These are phyloP conservation scores for Amoeboaphelidium protococcarum DNA, from an alignment of 371 early-diverging fungal species.

Conservation along the genomic window DNA sequence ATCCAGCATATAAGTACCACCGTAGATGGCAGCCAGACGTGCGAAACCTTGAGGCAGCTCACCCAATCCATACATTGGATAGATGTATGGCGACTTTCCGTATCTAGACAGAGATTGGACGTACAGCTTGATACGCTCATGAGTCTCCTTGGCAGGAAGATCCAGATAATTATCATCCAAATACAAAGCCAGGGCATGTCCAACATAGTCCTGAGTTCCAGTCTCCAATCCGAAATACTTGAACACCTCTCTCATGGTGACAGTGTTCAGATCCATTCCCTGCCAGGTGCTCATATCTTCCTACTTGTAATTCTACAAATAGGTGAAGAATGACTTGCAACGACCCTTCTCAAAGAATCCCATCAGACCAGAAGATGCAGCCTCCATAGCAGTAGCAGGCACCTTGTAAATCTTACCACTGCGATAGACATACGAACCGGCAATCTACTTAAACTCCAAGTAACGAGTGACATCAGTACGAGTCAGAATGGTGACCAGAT, in stretches of 20 bases:
- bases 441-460: constrained; percentile 88
- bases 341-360: constrained; percentile 87
- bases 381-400: constrained; percentile 74
- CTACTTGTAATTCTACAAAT: constrained; percentile 56
- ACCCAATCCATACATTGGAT: constrained; percentile 96
- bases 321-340: constrained; percentile 89
- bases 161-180: constrained; percentile 75
- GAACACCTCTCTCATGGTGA: constrained; percentile 71
- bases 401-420: constrained; percentile 78
- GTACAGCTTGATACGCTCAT: constrained; percentile 79
- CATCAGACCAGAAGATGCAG: constrained; percentile 60
- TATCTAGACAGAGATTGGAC: constrained; percentile 81
- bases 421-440: constrained; percentile 81
- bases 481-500: constrained; percentile 40
- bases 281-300: constrained; percentile 52
- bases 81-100: constrained; percentile 98
- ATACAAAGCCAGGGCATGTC: constrained; percentile 95
- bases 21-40: constrained; percentile 82
- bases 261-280: constrained; percentile 40
- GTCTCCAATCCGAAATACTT: constrained; percentile 68
- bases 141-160: constrained; percentile 66
- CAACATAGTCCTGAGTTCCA: constrained; percentile 88
- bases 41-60: constrained; percentile 99
- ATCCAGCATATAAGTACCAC: constrained; percentile 93
- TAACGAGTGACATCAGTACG: constrained; percentile 94